These are phyloP conservation scores for Populus tremula DNA, from an alignment of 345 rosid species.

Conservation along the genomic window DNA sequence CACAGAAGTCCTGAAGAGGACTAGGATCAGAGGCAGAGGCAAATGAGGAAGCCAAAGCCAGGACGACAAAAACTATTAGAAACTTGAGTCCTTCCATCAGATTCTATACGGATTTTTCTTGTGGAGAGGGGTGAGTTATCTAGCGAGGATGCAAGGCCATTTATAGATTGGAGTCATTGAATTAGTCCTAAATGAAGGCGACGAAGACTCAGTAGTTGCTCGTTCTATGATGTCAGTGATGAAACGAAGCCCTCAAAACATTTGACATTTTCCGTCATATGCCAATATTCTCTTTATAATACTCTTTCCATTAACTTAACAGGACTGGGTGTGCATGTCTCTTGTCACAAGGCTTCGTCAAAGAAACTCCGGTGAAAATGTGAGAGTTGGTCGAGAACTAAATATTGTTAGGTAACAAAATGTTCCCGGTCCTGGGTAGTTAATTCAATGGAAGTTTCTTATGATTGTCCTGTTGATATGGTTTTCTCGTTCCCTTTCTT, in stretches of 20 bases:
- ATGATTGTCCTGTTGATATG: no score
- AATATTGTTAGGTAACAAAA: no score
- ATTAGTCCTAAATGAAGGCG: not conserved
- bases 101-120: no score
- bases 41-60: not conserved
- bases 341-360: no score
- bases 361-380: no score
- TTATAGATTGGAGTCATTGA: not conserved
- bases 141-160: not conserved
- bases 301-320: no score
- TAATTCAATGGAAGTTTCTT: no score
- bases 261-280: no score
- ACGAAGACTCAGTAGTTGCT: not conserved
- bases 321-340: not conserved
- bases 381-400: no score
- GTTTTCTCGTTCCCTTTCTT: no score
- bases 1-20: slow-evolving; percentile 19
- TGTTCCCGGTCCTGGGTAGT: no score
- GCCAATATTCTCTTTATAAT: no score
- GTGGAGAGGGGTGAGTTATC: not conserved
- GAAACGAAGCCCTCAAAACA: not conserved
- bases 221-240: not conserved
- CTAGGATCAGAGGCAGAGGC: slow-evolving; percentile 4
- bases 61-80: not conserved
- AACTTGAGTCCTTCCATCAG: not conserved